phyloP scores from a whole-genome alignment of 2,329 filamentous ascomycete species.

The Plectosphaerella cucumerina region DNA sequence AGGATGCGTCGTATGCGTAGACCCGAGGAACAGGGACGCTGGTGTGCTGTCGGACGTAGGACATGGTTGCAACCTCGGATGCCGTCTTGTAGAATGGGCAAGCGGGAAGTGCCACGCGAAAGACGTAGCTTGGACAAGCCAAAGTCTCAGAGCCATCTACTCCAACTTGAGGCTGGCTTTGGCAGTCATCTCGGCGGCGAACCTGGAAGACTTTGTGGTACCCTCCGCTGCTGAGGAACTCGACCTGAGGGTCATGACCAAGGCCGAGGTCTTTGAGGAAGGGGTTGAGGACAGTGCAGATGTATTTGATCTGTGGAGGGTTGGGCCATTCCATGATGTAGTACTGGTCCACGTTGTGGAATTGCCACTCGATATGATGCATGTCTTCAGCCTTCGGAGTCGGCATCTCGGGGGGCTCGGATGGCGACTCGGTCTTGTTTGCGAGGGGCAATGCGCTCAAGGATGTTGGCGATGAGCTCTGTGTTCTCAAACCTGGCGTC shows the following conservation, averaged over 20 bases:
- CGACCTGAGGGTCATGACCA: not conserved
- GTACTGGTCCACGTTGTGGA: not conserved
- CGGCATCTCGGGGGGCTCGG: too few relatives aligned
- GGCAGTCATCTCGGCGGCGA: not conserved
- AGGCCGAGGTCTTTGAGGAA: not conserved
- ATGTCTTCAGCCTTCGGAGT: not conserved
- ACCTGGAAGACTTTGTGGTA: not conserved
- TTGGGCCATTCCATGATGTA: not conserved
- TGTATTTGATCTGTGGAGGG: not conserved
- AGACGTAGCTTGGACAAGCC: constrained; percentile 11
- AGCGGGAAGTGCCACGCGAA: constrained; percentile 30
- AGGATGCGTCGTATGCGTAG: constrained; percentile 24
- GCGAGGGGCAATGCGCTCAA: too few relatives aligned
- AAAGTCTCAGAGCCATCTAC: not conserved
- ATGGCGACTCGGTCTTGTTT: too few relatives aligned
- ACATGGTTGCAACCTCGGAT: constrained; percentile 33
- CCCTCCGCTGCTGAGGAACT: not conserved
- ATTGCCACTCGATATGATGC: not conserved
- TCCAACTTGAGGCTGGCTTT: not conserved
- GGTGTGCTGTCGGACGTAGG: constrained; percentile 23
- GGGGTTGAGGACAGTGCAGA: not conserved
- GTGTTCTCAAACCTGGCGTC: too few relatives aligned
- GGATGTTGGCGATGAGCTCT: too few relatives aligned
- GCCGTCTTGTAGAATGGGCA: constrained; percentile 28
- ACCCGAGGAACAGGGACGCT: constrained; percentile 27